Conservation (phyloP, 2,329 filamentous ascomycete species). For the Nothopassalora personata region DNA sequence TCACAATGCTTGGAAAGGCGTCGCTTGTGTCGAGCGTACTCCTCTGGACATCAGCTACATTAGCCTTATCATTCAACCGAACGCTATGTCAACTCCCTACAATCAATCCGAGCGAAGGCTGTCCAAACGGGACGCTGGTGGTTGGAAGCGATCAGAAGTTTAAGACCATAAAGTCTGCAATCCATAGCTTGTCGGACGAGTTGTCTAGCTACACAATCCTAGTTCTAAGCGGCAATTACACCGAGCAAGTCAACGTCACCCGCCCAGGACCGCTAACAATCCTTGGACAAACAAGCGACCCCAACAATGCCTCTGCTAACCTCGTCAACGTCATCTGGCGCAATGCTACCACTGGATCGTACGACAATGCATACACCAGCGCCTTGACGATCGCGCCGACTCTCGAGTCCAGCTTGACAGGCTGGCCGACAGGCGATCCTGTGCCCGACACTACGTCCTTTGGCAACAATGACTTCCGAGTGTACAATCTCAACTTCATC, state of each 20-base stretch:
- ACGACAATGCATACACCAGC: slow-evolving; percentile 59
- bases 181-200: slow-evolving; percentile 43
- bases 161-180: slow-evolving; percentile 44
- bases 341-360: slow-evolving; percentile 46
- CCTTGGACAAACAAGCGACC: slow-evolving; percentile 51
- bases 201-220: slow-evolving; percentile 53
- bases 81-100: slow-evolving; percentile 36
- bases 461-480: slow-evolving; percentile 58
- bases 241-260: slow-evolving; percentile 61
- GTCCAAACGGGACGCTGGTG: slow-evolving; percentile 33
- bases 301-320: slow-evolving; percentile 45
- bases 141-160: slow-evolving; percentile 24
- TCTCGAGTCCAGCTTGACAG: slow-evolving; percentile 57
- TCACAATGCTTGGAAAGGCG: slow-evolving; percentile 2
- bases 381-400: slow-evolving; percentile 60
- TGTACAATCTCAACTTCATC: slow-evolving; percentile 62
- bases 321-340: slow-evolving; percentile 55
- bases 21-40: background rate
- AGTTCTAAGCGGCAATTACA: slow-evolving; percentile 56
- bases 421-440: slow-evolving; percentile 56
- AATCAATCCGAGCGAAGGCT: slow-evolving; percentile 35
- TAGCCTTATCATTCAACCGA: slow-evolving; percentile 3
- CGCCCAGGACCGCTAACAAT: slow-evolving; percentile 56
- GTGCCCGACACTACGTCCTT: slow-evolving; percentile 60
- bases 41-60: background rate